phyloP scores from a whole-genome alignment of 2,329 filamentous ascomycete genomes.

The Xylaria sp. region DNA sequence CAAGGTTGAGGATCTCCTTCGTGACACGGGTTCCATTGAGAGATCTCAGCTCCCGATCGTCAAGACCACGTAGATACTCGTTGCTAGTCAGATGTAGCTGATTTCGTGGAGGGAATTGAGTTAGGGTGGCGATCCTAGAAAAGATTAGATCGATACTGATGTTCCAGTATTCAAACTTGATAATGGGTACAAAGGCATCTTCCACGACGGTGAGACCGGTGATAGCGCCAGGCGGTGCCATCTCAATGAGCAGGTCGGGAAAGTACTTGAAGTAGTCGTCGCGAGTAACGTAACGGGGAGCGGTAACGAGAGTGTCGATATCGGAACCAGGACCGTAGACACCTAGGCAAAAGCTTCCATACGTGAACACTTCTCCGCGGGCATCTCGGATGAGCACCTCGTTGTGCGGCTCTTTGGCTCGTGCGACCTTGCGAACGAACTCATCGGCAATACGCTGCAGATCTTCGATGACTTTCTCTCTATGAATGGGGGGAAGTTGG shows the following conservation, averaged over 20 bases:
- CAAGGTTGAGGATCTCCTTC: constrained; percentile 81
- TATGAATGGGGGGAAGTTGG: constrained; percentile 32
- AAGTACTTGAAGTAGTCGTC: constrained; percentile 92
- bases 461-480: constrained; percentile 66
- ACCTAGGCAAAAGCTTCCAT: constrained; percentile 89
- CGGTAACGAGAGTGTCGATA: constrained; percentile 93
- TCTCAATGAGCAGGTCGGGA: constrained; percentile 68
- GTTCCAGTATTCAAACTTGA: constrained; percentile 86
- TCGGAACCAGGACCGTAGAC: constrained; percentile 94
- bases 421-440: constrained; percentile 78
- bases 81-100: constrained; percentile 77
- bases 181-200: constrained; percentile 92
- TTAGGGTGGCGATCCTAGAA: constrained; percentile 64
- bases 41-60: constrained; percentile 80
- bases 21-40: constrained; percentile 93
- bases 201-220: constrained; percentile 79
- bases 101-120: constrained; percentile 61
- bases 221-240: constrained; percentile 73
- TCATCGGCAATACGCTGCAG: constrained; percentile 77
- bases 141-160: constrained; percentile 96
- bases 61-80: constrained; percentile 75
- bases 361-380: constrained; percentile 90
- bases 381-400: constrained; percentile 74
- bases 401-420: constrained; percentile 64
- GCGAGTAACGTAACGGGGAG: constrained; percentile 79